Evolutionary conservation across 2,329 filamentous ascomycete genomes (phyloP), one percentile per base, ranked within the genome.

Genomic region (Sarocladiaceae sp.): DNA sequence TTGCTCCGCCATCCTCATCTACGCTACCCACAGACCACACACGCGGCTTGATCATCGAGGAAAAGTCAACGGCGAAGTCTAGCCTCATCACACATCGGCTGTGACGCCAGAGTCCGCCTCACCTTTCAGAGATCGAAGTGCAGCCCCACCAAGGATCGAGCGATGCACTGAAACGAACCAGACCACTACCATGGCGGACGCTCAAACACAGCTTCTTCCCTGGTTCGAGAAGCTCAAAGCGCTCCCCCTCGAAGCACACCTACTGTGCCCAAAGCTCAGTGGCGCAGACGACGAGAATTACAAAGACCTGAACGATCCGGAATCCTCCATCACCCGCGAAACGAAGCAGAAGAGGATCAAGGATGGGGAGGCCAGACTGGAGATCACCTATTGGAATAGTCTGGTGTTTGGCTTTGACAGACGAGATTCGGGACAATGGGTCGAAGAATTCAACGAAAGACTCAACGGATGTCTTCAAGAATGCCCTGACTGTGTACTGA

Each of bases 401-500:
- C 69, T 85, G 33, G 75, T 89, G 12, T 71, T 88, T 45, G 85
- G 82, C 15, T 79, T 86, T 49, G 75, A 74, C 45, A 71, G 76
- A 40, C 76, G 80, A 39, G 72, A 77, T 42, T 75, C 77, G 3
- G 75, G 76, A 21, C 68, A 73, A 47, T 75, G 83, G 63, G 69
- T 82, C 33, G 66, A 72, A 12, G 74, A 78, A 50, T 84, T 87
- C 54, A 73, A 69, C 43, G 55, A 63, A 4, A 71, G 74, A 16
- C 68, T 85, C 16, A 76, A 83, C 50, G 59, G 66, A 10, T 74
- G 75, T 31, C 68, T 90, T 19, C 76, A 70, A 46, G 70, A 65
- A 46, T 90, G 85, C 61, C 78, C 87, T 44, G 71, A 76, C 43
- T 90, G 85, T 58, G 82, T 86, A 43, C 73, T 80, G 49, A 82